Percentiles rank a stretch among this genome's conserved stretches.
phyloP scores from a whole-genome alignment of 2,329 filamentous ascomycete genomes.

The Colletotrichum lentis region DNA sequence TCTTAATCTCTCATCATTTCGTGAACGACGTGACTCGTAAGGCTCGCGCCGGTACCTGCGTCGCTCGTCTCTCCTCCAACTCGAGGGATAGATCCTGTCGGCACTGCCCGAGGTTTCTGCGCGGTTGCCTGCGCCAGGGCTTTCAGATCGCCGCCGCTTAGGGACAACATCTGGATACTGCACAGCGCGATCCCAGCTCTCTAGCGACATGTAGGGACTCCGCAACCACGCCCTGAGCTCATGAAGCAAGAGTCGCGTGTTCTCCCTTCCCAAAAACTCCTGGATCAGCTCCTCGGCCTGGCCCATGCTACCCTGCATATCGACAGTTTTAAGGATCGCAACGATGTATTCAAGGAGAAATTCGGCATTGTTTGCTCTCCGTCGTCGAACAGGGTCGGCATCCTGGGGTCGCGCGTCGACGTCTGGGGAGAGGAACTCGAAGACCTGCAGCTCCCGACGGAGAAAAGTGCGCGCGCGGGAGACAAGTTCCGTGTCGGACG shows the following conservation, averaged over 20 bases:
- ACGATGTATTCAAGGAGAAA: constrained; percentile 88
- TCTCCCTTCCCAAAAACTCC: constrained; percentile 79
- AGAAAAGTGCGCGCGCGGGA: constrained; percentile 83
- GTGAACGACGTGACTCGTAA: constrained; percentile 22
- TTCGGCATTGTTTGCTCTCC: constrained; percentile 73
- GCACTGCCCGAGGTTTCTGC: constrained; percentile 1
- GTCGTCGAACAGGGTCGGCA: constrained; percentile 31
- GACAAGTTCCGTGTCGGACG: constrained; percentile 70
- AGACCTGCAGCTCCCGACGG: constrained; percentile 83
- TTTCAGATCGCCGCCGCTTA: constrained; percentile 33
- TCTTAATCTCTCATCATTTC: constrained; percentile 25
- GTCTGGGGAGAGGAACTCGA: constrained; percentile 69
- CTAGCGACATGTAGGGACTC: constrained; percentile 76
- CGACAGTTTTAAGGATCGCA: constrained; percentile 81
- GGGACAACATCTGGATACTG: constrained; percentile 63
- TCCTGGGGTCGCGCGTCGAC: constrained; percentile 20
- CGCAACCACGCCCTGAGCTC: constrained; percentile 84
- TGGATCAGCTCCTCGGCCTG: constrained; percentile 80
- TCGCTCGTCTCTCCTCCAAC: constrained; percentile 36
- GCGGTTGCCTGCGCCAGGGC: constrained; percentile 11
- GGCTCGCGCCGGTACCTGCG: constrained; percentile 25
- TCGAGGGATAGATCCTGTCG: constrained; percentile 35
- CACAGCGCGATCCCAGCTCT: constrained; percentile 82
- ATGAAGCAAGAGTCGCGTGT: constrained; percentile 81
- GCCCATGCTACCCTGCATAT: constrained; percentile 80